phyloP scores from a whole-genome alignment of 345 rosid genomes.

The Citrus hindsii region DNA sequence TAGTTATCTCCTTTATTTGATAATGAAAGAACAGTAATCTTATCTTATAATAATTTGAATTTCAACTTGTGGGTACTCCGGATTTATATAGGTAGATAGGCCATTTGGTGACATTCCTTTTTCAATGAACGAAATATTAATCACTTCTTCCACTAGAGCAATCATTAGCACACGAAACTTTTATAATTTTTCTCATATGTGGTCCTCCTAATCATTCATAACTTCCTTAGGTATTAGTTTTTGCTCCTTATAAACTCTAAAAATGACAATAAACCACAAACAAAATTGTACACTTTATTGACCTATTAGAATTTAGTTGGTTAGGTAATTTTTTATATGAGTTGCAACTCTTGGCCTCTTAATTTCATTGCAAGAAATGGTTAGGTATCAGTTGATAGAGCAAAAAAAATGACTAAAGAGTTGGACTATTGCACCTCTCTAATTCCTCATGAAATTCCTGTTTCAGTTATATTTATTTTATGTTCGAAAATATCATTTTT shows the following conservation, averaged over 20 bases:
- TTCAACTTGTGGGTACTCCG: not conserved
- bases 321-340: not conserved
- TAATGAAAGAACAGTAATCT: not conserved
- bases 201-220: not conserved
- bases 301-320: not conserved
- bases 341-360: too few relatives aligned
- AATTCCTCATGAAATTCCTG: too few relatives aligned
- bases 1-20: not conserved
- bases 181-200: not conserved
- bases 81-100: not conserved
- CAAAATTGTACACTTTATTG: not conserved
- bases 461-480: too few relatives aligned
- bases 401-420: too few relatives aligned
- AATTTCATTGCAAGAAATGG: not conserved
- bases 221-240: not conserved
- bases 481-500: too few relatives aligned
- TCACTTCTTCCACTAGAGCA: not conserved
- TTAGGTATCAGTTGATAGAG: not conserved
- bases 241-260: not conserved
- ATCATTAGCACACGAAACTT: not conserved
- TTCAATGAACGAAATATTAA: not conserved
- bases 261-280: not conserved
- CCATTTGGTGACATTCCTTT: conserved; percentile 13
- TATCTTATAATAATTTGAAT: not conserved
- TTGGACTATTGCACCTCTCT: too few relatives aligned